Base-by-base conservation (phyloP, 257 asterid genomes). In the Agastache rugosa region DNA sequence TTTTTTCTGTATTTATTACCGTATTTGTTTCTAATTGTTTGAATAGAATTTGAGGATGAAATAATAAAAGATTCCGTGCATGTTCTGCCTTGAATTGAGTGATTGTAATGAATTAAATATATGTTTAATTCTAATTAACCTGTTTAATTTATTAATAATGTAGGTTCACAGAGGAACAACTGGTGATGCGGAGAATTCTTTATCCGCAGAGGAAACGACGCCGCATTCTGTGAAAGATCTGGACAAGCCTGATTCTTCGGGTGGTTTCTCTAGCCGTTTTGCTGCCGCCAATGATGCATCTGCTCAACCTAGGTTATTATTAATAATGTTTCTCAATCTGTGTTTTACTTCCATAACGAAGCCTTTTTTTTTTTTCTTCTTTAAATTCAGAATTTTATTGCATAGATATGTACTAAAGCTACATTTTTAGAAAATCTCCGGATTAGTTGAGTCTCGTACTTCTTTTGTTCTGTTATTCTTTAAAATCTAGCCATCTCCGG, bases 271-370 rank as follows among this genome's bases (percentile, higher is more conserved):
- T 59, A 83, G 83, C 78, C 80, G 75, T 76, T 76, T 77, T 31
- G 81, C 66, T 25, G 87, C 84, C 34, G 85, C 81, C 68, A 84
- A 73, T 45, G 86, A 78, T 65, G 91, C 82, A 62, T 77, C 91
- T 76, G 79, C 81, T 83, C 84, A 79, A 67, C 86, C 87, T 67
- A 91, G 98, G 98, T 90, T 63, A 64, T 71, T 45, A 17, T 56
- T 31, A 27, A 0, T 77, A 27, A 0, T 77, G 53, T 39, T 39
- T 29, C 60, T 68, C 72, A 9, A 67, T 56, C 44, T 71, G 69
- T 66, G 55, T 7, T 58, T 12, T 62, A 25, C 56, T 45, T 64
- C 42, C 34, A 64, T 9, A n/a, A 5, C 27, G 5, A 35, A 48
- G 59, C 44, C 34, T 44, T 71, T 22, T 37, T 58, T 47, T 37